Conservation (phyloP, 306 rosid species). For the Malus domestica region ASM211411v1 NC_041795.1:27470501-27471000, state of each 20-base stretch:
- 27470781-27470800: slow-evolving; percentile 54
- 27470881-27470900: slow-evolving; percentile 51
- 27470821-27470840: slow-evolving; percentile 54
- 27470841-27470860: slow-evolving; percentile 56
- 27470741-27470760: slow-evolving; percentile 44
- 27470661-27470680: slow-evolving; percentile 50
- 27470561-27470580: slow-evolving; percentile 63
- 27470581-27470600: slow-evolving; percentile 45
- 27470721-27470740: slow-evolving; percentile 59
- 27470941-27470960: slow-evolving; percentile 50
- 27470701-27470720: slow-evolving; percentile 58
- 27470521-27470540: slow-evolving; percentile 41
- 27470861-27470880: slow-evolving; percentile 48
- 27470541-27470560: slow-evolving; percentile 52
- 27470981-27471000: slow-evolving; percentile 30
- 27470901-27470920: slow-evolving; percentile 58
- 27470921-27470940: slow-evolving; percentile 41
- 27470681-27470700: slow-evolving; percentile 53
- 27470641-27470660: slow-evolving; percentile 58
- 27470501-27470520: slow-evolving; percentile 44
- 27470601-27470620: slow-evolving; percentile 55
- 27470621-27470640: slow-evolving; percentile 56
- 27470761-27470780: slow-evolving; percentile 46
- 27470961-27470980: slow-evolving; percentile 35
- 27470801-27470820: slow-evolving; percentile 49